Conservation (phyloP, 495 filamentous ascomycete species). For the Achaetomiella virescens region DNA sequence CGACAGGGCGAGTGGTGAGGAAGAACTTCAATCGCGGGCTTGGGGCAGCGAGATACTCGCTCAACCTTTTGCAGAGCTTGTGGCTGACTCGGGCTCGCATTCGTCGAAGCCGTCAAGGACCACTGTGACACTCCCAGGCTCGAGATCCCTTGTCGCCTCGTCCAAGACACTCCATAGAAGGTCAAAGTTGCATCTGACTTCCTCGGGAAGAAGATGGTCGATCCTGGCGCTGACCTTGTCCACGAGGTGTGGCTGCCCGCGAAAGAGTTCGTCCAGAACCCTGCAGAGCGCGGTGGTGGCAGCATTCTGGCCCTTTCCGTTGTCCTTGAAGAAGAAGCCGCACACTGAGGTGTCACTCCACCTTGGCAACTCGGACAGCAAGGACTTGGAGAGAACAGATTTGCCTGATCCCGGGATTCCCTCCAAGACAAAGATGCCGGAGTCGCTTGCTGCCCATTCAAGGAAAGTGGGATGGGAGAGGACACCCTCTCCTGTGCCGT, state of each 20-base stretch:
- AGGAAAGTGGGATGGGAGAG: slow-evolving; percentile 13
- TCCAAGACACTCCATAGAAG: slow-evolving; percentile 14
- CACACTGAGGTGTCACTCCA: slow-evolving; percentile 9
- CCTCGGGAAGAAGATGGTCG: slow-evolving; percentile 13
- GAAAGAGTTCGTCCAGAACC: slow-evolving; percentile 18
- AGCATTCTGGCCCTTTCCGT: slow-evolving; percentile 16
- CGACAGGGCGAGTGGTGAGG: slow-evolving; percentile 13
- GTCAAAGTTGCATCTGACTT: slow-evolving; percentile 19
- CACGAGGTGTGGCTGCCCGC: slow-evolving; percentile 1
- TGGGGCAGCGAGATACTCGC: slow-evolving; percentile 6
- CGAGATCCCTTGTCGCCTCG: slow-evolving; percentile 6
- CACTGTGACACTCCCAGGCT: slow-evolving; percentile 14
- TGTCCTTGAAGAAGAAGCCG: slow-evolving; percentile 22
- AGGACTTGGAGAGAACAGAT: slow-evolving; percentile 17
- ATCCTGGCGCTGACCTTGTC: slow-evolving; percentile 11
- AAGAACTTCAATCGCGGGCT: slow-evolving; percentile 18
- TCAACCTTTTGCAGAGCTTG: slow-evolving; percentile 14
- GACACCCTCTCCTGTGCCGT: slow-evolving; percentile 14
- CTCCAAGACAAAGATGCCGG: slow-evolving; percentile 12
- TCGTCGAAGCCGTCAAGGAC: slow-evolving; percentile 19
- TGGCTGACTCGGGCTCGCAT: slow-evolving; percentile 15
- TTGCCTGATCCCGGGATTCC: slow-evolving; percentile 20
- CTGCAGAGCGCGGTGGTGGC: slow-evolving; percentile 18
- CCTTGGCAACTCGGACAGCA: slow-evolving; percentile 14
- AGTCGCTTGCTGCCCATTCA: slow-evolving; percentile 9